Evolutionary conservation across 2,329 filamentous ascomycete genomes (phyloP), one percentile per base, ranked within the genome.

Genomic region (Domatiomyces globalis): DNA sequence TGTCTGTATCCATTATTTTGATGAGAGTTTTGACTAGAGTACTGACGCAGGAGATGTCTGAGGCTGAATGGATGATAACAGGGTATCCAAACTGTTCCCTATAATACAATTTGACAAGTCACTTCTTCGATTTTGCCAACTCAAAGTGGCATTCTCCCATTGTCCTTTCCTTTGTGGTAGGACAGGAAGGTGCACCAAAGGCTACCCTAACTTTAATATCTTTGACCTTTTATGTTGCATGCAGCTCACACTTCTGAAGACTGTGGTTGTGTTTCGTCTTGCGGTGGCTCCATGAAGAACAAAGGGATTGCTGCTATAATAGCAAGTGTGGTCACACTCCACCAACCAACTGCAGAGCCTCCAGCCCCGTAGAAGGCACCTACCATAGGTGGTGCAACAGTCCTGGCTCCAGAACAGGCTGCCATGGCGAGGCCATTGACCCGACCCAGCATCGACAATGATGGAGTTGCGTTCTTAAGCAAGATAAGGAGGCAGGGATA

Each of bases 341-440:
- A 82, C 80, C 80, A 84, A 10, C 80, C 77, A 33, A 83, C 60
- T 0, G 75, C 78, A 1, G 79, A 73, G 59, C 73, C 75, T 20
- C 79, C 80, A 17, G 77, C 62, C 0, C 77, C 73, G 64, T 83
- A 84, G 2, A 83, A 65, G 56, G 75, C 80, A 2, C 80, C 80
- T 1, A 79, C 76, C 17, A 84, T 63, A 0, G 80, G 80, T 5
- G 81, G 81, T 0, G 81, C 80, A 15, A 84, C 67, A 66, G 84
- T 85, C 50, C 83, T 74, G 60, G 79, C 84, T 6, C 77, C 79
- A 8, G 80, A 80, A 20, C 79, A 79, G 2, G 79, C 79, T 53
- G 78, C 81, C 47, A 81, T 80, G 18, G 80, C 79, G 44, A 83
- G 65, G 3, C 80, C 80, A 55, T 84, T 84, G 59, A 84, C 76